Evolutionary conservation across 179 eudicot genomes (phyloP), one percentile per base, ranked within the genome.

Genomic region (Corrigiola litoralis): DNA sequence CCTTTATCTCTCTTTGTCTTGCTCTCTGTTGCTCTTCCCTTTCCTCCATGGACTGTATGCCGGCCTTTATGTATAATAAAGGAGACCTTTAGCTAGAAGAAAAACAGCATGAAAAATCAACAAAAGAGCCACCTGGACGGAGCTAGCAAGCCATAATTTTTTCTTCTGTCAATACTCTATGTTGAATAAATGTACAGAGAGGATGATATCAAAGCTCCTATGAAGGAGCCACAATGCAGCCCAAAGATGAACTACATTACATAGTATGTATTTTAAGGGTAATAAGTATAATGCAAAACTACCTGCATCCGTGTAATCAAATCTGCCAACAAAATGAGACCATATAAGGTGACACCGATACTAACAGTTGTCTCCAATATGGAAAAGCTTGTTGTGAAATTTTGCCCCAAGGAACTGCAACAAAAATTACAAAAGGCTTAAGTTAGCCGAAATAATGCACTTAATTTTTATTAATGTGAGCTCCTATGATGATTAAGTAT

Each of bases 21-120:
- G 52, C 17, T 12, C 53, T 45, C 6, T 61, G 66, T 12, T 28
- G 66, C 1, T 61, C 53, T 61, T 61, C 66, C 11, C 28, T 18
- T 3, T 61, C 66, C 11, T 61, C 66, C 66, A 61, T 18, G 6
- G 66, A 61, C 28, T 61, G 66, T 45, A 61, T 61, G 53, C 65
- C 41, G 9, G 53, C 65, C 65, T 61, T 61, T 61, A 61, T 44
- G 5, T 24, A 59, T 40, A 40, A 34, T 23, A 25, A 44, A 5
- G 40, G 40, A 17, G 18, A 45, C 25, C 51, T 60, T 60, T 60
- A 60, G 65, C 51, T 16, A 61, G 27, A 42, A 44, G 33, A 60
- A 42, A n/a, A 38, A 24, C 7, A 38, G 48, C 47, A 36, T 58
- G 11, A 18, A 24, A 38, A 21, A 21, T 37, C 47, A 38, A 36